Percentiles rank a stretch among this genome's conserved stretches.
Evolutionary conservation across 495 filamentous ascomycete species (phyloP).

Genomic region (Ascodesmis nigricans): DNA sequence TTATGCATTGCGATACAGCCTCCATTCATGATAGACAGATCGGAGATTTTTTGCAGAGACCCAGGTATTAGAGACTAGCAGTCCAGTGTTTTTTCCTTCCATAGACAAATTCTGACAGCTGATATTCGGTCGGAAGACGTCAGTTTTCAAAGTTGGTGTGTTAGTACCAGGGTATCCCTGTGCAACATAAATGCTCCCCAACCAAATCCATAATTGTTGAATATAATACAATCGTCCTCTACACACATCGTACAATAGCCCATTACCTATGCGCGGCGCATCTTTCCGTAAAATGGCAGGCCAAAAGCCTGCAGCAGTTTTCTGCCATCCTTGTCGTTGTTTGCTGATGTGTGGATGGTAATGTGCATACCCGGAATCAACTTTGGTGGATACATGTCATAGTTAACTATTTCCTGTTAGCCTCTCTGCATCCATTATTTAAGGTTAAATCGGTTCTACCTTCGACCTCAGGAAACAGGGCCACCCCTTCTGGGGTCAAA

Average conservation of each 20-base stretch:
- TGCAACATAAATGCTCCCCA: neutral
- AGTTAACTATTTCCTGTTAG: conserved; percentile 9
- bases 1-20: too few species aligned
- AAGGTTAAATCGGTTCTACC: conserved; percentile 30
- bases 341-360: conserved; percentile 69
- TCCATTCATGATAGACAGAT: too few species aligned
- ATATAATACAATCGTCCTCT: too few species aligned
- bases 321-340: conserved; percentile 74
- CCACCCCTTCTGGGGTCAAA: conserved; percentile 44
- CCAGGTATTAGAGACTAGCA: too few species aligned
- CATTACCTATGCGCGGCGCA: conserved; percentile 7
- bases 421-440: neutral
- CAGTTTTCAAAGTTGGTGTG: neutral
- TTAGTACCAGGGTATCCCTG: neutral
- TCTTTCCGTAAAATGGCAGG: conserved; percentile 61
- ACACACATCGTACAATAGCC: too few species aligned
- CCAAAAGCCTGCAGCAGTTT: conserved; percentile 64
- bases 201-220: too few species aligned
- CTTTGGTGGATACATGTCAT: conserved; percentile 53
- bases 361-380: conserved; percentile 87
- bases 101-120: too few species aligned
- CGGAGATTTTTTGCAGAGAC: too few species aligned
- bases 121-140: neutral
- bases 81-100: too few species aligned
- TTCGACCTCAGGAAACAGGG: conserved; percentile 79